phyloP scores from a whole-genome alignment of 2,329 filamentous ascomycete species.

The Diplocarpon mali region DNA sequence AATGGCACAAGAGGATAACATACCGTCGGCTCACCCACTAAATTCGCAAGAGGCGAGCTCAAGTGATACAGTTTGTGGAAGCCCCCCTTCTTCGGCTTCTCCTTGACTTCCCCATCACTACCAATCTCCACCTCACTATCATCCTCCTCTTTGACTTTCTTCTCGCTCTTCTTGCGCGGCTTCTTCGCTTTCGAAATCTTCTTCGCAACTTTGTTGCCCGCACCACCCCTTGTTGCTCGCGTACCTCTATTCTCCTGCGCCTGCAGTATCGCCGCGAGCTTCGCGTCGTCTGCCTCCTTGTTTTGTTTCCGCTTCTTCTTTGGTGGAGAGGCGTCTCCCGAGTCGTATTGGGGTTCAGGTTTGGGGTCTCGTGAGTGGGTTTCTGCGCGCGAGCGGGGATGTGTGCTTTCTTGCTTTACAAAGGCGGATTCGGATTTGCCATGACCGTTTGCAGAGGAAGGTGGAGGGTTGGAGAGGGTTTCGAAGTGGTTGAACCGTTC shows the following conservation, averaged over 20 bases:
- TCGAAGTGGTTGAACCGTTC: constrained; percentile 38
- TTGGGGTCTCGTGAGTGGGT: constrained; percentile 3
- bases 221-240: constrained; percentile 65
- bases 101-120: constrained; percentile 44
- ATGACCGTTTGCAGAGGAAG: constrained; percentile 15
- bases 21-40: constrained; percentile 60
- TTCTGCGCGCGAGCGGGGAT: constrained; percentile 7
- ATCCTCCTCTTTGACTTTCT: constrained; percentile 66
- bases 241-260: constrained; percentile 73
- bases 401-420: constrained; percentile 15
- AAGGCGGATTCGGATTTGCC: not conserved
- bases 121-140: constrained; percentile 65
- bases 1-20: constrained; percentile 19
- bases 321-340: constrained; percentile 28
- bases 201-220: constrained; percentile 34
- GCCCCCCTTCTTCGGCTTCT: constrained; percentile 67
- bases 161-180: constrained; percentile 56
- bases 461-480: constrained; percentile 5
- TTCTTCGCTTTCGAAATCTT: constrained; percentile 31
- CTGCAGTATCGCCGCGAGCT: constrained; percentile 77
- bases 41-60: constrained; percentile 55
- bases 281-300: constrained; percentile 70
- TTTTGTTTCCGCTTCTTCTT: constrained; percentile 48
- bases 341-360: constrained; percentile 16
- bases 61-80: constrained; percentile 82